Evolutionary conservation across 2,329 filamentous ascomycete species (phyloP).

Genomic region (Pezicula rhizophila): DNA sequence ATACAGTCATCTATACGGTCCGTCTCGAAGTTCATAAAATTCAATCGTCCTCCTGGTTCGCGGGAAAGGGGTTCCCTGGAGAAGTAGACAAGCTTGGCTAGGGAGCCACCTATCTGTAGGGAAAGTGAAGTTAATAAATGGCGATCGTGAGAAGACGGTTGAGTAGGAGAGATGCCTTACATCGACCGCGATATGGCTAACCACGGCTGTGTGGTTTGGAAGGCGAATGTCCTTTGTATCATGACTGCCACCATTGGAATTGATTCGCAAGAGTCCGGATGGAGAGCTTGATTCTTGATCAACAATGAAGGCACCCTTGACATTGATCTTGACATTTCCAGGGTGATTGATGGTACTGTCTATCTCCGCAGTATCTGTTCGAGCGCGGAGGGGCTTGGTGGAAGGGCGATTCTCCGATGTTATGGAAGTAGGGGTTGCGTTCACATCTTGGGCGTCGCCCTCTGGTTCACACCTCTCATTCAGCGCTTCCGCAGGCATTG

Average conservation of each 20-base stretch:
- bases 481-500: too few species aligned
- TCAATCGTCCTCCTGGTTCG: constrained; percentile 81
- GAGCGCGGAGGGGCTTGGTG: constrained; percentile 15
- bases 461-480: background rate
- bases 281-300: constrained; percentile 65
- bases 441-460: constrained; percentile 7
- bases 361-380: constrained; percentile 30
- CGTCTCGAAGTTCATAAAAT: constrained; percentile 95
- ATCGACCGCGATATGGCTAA: constrained; percentile 95
- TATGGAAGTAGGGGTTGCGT: constrained; percentile 7
- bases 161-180: constrained; percentile 46
- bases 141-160: background rate
- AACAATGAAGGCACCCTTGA: constrained; percentile 92
- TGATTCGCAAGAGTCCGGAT: constrained; percentile 28
- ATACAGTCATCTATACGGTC: constrained; percentile 91
- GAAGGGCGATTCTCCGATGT: background rate
- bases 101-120: constrained; percentile 80
- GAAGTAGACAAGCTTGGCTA: constrained; percentile 97
- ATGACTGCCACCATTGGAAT: constrained; percentile 41
- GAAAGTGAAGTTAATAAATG: background rate
- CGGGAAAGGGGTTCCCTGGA: constrained; percentile 76
- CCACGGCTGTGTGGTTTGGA: constrained; percentile 88
- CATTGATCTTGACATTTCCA: constrained; percentile 85
- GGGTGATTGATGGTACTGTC: constrained; percentile 46
- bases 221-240: constrained; percentile 93